phyloP scores from a whole-genome alignment of 2,329 filamentous ascomycete genomes.

The Penicillium sp. region DNA sequence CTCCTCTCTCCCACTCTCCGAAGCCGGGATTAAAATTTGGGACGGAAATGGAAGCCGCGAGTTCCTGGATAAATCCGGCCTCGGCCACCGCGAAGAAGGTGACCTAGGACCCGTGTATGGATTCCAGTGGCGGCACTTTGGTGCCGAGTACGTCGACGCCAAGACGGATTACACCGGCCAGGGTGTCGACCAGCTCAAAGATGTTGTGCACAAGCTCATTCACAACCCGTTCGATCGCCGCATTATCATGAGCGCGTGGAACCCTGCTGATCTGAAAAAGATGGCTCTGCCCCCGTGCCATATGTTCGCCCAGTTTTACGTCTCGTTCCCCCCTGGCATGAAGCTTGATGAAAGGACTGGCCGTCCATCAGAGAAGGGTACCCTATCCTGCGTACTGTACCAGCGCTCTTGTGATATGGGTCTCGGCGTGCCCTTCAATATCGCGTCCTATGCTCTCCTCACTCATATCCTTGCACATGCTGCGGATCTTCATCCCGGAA shows the following conservation, averaged over 20 bases:
- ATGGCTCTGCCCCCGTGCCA: constrained; percentile 95
- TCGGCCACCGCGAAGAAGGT: constrained; percentile 76
- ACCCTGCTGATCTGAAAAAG: constrained; percentile 75
- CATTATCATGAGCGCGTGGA: constrained; percentile 92
- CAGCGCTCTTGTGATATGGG: constrained; percentile 97
- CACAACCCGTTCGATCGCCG: constrained; percentile 82
- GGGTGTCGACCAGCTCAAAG: constrained; percentile 88
- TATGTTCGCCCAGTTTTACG: constrained; percentile 97
- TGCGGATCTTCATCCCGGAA: constrained; percentile 79
- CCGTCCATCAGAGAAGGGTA: constrained; percentile 55
- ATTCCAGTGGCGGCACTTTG: constrained; percentile 98
- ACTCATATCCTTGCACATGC: constrained; percentile 94
- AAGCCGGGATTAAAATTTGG: constrained; percentile 92
- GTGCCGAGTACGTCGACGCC: constrained; percentile 79
- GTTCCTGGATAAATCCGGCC: constrained; percentile 81
- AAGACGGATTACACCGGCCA: constrained; percentile 79
- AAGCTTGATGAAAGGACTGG: constrained; percentile 29
- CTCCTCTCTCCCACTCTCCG: constrained; percentile 71
- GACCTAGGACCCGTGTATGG: constrained; percentile 96
- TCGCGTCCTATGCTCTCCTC: constrained; percentile 87
- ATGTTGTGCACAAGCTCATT: constrained; percentile 82
- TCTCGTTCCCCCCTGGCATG: constrained; percentile 61
- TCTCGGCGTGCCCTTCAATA: constrained; percentile 95
- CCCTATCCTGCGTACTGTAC: constrained; percentile 84
- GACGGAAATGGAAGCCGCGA: constrained; percentile 91